Evolutionary conservation across 805 yeast genomes (phyloP).

Genomic region (Pichia pseudocactophila): DNA sequence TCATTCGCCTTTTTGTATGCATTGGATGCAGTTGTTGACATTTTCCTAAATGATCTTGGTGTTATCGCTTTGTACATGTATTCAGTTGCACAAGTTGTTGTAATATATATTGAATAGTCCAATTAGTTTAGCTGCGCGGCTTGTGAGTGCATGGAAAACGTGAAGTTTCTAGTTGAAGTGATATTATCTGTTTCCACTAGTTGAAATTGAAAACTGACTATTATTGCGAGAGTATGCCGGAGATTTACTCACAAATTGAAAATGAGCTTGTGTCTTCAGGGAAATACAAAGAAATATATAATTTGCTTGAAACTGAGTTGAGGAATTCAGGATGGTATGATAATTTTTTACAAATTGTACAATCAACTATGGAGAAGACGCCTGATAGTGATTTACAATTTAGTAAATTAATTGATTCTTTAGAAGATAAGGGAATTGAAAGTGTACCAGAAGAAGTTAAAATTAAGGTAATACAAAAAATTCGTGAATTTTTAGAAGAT

Average conservation of each 20-base stretch:
- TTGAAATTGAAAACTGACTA: too few species aligned
- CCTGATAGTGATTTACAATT: slow-evolving; percentile 33
- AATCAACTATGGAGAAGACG: slow-evolving; percentile 27
- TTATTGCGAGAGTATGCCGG: slow-evolving; percentile 26
- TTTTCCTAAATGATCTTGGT: background rate
- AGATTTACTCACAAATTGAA: slow-evolving; percentile 45
- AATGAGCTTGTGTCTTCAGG: slow-evolving; percentile 68
- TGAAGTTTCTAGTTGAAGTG: too few species aligned
- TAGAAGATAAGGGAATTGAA: slow-evolving; percentile 59
- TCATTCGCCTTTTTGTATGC: slow-evolving; percentile 4
- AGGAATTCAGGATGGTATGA: slow-evolving; percentile 84
- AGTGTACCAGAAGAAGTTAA: slow-evolving; percentile 63
- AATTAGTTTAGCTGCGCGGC: too few species aligned
- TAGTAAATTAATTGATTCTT: slow-evolving; percentile 38
- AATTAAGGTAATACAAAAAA: slow-evolving; percentile 47
- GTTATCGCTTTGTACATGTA: too few species aligned
- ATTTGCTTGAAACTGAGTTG: slow-evolving; percentile 51
- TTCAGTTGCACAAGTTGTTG: too few species aligned
- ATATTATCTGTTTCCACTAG: too few species aligned
- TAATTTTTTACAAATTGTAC: slow-evolving; percentile 53
- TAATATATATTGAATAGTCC: too few species aligned
- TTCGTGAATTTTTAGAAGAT: slow-evolving; percentile 49
- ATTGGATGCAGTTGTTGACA: slow-evolving; percentile 5
- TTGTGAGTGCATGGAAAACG: too few species aligned
- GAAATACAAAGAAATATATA: slow-evolving; percentile 67